Base-by-base conservation (phyloP, 345 rosid genomes). In the Diplotaxis tenuifolia region DNA sequence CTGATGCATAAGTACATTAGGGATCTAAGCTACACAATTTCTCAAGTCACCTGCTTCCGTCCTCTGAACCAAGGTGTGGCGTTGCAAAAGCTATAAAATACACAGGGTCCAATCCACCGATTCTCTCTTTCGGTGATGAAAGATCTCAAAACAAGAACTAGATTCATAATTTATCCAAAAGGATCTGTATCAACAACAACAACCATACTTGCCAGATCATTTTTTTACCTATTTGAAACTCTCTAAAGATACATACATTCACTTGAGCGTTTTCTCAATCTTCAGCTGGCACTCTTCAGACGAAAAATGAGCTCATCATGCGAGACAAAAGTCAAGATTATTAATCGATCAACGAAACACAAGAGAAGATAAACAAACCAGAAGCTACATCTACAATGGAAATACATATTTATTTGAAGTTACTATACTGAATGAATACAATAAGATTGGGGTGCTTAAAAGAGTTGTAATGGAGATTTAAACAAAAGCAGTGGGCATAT, bases 221-320 rank as follows among this genome's bases (percentile, higher is more conserved):
- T n/a, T n/a, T n/a, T n/a, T 12, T 16, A 12, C 53, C 68, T 38
- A 61, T 20, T 50, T 9, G 32, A 40, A 54, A 47, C 50, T n/a
- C 8, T 45, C 50, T 45, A 45, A 65, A 53, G 65, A 36, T 67
- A 38, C 68, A 53, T 57, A 72, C 20, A 71, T 67, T 72, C 70
- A 67, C 22, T 27, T 21, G 16, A 1, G 15, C 7, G 63, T 23
- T 52, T 25, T 50, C 62, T 66, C 57, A n/a, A 38, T 14, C 27
- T 78, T 78, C 84, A 81, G 71, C 56, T 87, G 20, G 63, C 80
- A 71, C 76, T 74, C 79, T 82, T 94, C 84, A 94, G 73, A 70
- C 96, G 91, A 0, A 85, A 82, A 34, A 94, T 84, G 83, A 94
- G 87, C 80, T 91, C 98, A 69, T 91, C 97, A 97, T 94, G 93